Percentiles rank a stretch among this genome's conserved stretches.
Conservation (phyloP, 495 filamentous ascomycete genomes). For the Penicillium verhagenii region DNA sequence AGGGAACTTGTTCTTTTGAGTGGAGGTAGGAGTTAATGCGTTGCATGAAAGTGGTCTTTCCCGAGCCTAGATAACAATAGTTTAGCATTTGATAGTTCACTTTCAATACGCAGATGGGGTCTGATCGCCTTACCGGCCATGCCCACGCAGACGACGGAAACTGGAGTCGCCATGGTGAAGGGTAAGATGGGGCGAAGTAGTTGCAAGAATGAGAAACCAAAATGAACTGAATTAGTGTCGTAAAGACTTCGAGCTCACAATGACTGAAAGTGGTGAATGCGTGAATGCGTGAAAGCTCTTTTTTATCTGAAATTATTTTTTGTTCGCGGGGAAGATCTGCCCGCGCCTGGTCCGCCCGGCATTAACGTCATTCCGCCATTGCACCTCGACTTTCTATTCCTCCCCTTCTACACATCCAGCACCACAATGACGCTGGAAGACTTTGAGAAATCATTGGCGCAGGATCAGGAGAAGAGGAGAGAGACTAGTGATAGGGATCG, state of each 20-base stretch:
- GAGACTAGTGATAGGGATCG: constrained; percentile 37
- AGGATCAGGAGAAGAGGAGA: constrained; percentile 36
- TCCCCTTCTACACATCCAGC: constrained; percentile 5
- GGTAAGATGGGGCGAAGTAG: not conserved
- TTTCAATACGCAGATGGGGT: not conserved
- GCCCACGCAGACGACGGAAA: constrained; percentile 89
- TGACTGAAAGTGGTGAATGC: not conserved
- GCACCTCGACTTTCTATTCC: constrained; percentile 19
- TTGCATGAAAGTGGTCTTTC: constrained; percentile 99
- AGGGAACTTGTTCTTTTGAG: constrained; percentile 68
- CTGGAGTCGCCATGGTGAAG: constrained; percentile 43
- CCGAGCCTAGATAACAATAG: constrained; percentile 62
- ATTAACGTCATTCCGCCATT: constrained; percentile 41
- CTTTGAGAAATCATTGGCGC: constrained; percentile 51
- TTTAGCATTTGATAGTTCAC: not conserved
- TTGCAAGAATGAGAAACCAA: too few species aligned
- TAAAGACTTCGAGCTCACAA: not conserved
- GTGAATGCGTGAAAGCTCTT: constrained; percentile 19
- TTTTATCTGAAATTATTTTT: constrained; percentile 33
- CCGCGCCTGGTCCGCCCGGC: constrained; percentile 32
- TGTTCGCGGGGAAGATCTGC: constrained; percentile 33
- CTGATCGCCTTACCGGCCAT: constrained; percentile 69
- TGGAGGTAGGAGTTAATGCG: constrained; percentile 91
- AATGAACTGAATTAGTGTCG: not conserved
- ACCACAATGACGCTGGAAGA: constrained; percentile 52